Evolutionary conservation across 2,329 filamentous ascomycete species (phyloP), one percentile per base, ranked within the genome.

Genomic region (Colletotrichum agaves): DNA sequence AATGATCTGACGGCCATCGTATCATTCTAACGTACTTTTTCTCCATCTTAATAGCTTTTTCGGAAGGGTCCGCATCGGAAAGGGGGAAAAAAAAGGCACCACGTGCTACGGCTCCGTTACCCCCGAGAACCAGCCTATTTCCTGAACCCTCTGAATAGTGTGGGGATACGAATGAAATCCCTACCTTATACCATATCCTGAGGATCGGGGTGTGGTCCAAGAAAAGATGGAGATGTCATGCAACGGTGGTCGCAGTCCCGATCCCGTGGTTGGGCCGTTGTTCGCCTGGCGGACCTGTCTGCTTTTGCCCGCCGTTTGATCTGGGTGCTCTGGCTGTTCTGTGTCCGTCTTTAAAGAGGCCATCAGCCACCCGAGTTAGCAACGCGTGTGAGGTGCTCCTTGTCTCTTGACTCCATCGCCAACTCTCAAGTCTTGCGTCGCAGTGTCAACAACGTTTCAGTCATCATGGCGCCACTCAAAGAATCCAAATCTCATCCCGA

Each of bases 31-130:
- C 3, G 19, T 61, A 6, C 2, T 43, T 5, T n/a, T 64, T 58
- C 17, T 37, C 33, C 41, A 35, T 49, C 47, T 50, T 39, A 50
- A 44, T 41, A 31, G 31, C 33, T 19, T 37, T 23, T 53, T 43
- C 21, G 23, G 23, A 27, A 27, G 23, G 4, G 3, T 27, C 5
- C 23, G 23, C 23, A 6, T 6, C 6, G 6, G 23, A 6, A 6
- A 27, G 23, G 23, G 23, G 6, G 6, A 27, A 27, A 53, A 17
- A 31, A 6, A 6, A 1, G 39, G 15, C 23, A 44, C 33, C 65
- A 67, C 61, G 61, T 67, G 64, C 65, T 17, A 13, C 65, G 61
- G 65, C 65, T 55, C 65, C 65, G 61, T 65, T 23, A 41, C 56
- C 65, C 53, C 65, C 55, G n/a, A 11, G 7, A 52, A 58, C 37